Evolutionary conservation across 495 filamentous ascomycete genomes (phyloP), one percentile per base, ranked within the genome.

Genomic region (Talaromyces stipitatus): DNA sequence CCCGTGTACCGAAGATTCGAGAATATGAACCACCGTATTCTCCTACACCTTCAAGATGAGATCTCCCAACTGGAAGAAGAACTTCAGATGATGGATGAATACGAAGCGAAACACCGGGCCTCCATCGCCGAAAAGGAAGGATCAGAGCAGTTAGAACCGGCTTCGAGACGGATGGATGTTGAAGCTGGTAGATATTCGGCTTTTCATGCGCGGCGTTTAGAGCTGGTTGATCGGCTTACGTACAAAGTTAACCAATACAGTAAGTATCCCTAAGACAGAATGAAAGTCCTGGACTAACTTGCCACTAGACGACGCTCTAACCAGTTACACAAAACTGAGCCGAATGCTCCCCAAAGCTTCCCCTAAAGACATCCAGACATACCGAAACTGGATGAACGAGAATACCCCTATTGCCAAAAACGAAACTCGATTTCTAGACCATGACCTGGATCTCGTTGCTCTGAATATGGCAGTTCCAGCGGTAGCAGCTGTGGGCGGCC

Each of bases 1-100:
- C 89, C 89, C 6, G 80, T 97, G 14, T 96, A 95, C 69, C 85
- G 91, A 32, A 87, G 87, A 58, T 97, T 97, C 63, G 87, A 88
- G 64, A 78, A 80, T 8, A 71, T 96, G 4, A 95, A 96, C 63
- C 90, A 95, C 65, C 85, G 92, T 16, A 75, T 95, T 11, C 77
- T 97, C 2, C 76, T 97, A 2, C 83, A 94, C 63, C 81, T 97
- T 1, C 92, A 95, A 71, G 89, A 94, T 64, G 90, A 95, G 65
- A 83, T 95, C 36, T 77, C 82, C 2, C 87, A 92, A 52, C 75
- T 94, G 51, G 89, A 92, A 62, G 85, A 88, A 61, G 82, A 90
- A 36, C 75, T 94, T 0, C 78, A 82, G n/a, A 72, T 76, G 1
- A 70, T 92, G 0, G 91, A 96, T 60, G 81, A 83, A 29, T 78